These are phyloP conservation scores for Chrysosporium keratinophilum DNA, from an alignment of 2,329 filamentous ascomycete species.

Conservation along the genomic window DNA sequence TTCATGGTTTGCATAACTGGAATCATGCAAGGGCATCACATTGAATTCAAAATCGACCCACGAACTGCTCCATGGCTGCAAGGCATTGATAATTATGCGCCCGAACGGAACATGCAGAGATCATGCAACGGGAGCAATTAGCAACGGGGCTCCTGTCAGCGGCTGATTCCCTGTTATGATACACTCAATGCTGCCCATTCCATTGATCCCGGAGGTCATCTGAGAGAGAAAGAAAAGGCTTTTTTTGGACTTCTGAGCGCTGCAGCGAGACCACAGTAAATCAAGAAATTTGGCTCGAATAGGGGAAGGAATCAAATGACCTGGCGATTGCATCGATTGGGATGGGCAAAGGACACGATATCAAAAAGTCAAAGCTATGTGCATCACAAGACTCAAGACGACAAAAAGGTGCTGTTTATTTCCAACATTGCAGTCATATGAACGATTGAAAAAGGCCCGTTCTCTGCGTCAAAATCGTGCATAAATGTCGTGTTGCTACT, in stretches of 20 bases:
- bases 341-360: constrained; percentile 6
- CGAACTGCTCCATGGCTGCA: constrained; percentile 5
- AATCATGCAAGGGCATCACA: constrained; percentile 7
- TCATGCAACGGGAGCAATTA: not conserved
- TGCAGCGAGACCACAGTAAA: not conserved
- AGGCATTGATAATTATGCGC: constrained; percentile 4
- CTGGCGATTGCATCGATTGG: not conserved
- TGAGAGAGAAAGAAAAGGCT: constrained; percentile 3
- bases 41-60: constrained; percentile 7
- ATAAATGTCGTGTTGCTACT: constrained; percentile 3
- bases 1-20: not conserved
- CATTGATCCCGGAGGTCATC: constrained; percentile 13
- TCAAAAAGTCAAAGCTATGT: not conserved
- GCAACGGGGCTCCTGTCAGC: not conserved
- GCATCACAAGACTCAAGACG: not conserved
- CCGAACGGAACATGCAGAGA: not conserved
- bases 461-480: not conserved
- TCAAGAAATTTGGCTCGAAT: not conserved
- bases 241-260: not conserved
- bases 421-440: not conserved
- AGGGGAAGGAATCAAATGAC: not conserved
- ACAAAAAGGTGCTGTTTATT: not conserved
- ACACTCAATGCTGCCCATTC: constrained; percentile 14
- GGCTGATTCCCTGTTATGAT: not conserved
- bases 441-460: not conserved